Evolutionary conservation across 257 asterid genomes (phyloP), one percentile per base, ranked within the genome.

Genomic region (Scutellaria barbata): DNA sequence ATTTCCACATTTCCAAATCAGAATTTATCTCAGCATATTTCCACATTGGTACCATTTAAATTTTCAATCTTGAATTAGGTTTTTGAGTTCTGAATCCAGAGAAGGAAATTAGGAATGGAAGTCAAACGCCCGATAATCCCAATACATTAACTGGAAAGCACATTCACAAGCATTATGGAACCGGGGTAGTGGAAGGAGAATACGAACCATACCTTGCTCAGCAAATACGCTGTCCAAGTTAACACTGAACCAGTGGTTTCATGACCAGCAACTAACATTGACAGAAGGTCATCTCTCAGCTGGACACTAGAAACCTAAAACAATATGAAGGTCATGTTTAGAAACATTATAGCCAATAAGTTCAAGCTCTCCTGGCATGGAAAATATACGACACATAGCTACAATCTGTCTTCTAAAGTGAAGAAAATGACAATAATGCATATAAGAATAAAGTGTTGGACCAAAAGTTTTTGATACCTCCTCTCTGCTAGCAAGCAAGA

Each of bases 251-350:
- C 99, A 69, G 97, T 91, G 76, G 99, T 91, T 84, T 94, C 98
- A 75, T 94, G 97, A 22, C 97, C 99, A 68, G 99, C 99, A 80
- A 94, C 99, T 75, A 94, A 80, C 99, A 94, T 91, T n/a, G 99
- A 94, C 77, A 91, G 81, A 81, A 94, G 96, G 76, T 94, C 97
- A 69, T 93, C 96, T 74, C 98, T 85, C 62, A 94, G 86, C 81
- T 91, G 97, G 75, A 76, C 55, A 73, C 97, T 91, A 66, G 99
- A 87, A 69, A 94, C 99, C 98, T 89, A 76, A 65, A 81, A 61
- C 40, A 63, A 72, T 62, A 76, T 22, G 54, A 51, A 17, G 12
- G 35, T 48, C 60, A 54, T 16, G 30, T 30, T 1, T 3, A 30
- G 35, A 30, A 30, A 25, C 30, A 25, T 25, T 25, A 25, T n/a